Evolutionary conservation across 192 early-diverging fungal species (phyloP).

Genomic region (Dissophora ornata): DNA sequence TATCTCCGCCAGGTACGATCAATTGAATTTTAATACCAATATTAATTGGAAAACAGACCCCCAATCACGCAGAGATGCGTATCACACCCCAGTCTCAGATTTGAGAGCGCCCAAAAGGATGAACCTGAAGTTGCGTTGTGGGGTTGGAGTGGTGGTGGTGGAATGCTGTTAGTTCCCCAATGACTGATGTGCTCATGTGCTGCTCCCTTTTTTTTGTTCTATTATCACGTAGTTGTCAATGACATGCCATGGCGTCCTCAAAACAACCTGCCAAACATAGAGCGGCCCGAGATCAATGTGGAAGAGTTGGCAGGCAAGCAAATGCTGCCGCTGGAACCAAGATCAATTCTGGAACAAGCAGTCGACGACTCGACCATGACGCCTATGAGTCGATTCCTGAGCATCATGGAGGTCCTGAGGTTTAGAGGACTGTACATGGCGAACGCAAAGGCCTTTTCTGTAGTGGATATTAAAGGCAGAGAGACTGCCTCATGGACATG

Average conservation of each 20-base stretch:
- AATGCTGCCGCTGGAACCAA: conserved; percentile 64
- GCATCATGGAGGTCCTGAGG: conserved; percentile 73
- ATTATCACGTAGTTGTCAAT: background rate
- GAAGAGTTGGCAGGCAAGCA: conserved; percentile 65
- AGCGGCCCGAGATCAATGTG: conserved; percentile 50
- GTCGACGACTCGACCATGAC: conserved; percentile 55
- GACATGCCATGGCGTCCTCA: conserved; percentile 39
- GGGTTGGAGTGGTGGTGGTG: no score
- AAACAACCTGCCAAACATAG: conserved; percentile 45
- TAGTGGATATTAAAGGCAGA: conserved; percentile 80
- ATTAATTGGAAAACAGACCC: background rate
- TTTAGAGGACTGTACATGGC: conserved; percentile 71
- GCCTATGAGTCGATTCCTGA: conserved; percentile 67
- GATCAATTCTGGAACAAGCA: conserved; percentile 56
- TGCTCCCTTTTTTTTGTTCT: conserved; percentile 5
- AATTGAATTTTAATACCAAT: conserved; percentile 16
- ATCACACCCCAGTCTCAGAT: background rate
- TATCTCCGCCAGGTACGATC: conserved; percentile 50
- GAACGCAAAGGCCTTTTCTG: conserved; percentile 69
- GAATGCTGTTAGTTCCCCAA: no score
- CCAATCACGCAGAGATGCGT: background rate
- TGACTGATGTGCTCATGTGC: no score
- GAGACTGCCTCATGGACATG: conserved; percentile 77
- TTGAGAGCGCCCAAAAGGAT: no score
- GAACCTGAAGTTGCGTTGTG: no score